Conservation (phyloP, 1,284 basidiomycete genomes). For the Porogramme epimiltina region DNA sequence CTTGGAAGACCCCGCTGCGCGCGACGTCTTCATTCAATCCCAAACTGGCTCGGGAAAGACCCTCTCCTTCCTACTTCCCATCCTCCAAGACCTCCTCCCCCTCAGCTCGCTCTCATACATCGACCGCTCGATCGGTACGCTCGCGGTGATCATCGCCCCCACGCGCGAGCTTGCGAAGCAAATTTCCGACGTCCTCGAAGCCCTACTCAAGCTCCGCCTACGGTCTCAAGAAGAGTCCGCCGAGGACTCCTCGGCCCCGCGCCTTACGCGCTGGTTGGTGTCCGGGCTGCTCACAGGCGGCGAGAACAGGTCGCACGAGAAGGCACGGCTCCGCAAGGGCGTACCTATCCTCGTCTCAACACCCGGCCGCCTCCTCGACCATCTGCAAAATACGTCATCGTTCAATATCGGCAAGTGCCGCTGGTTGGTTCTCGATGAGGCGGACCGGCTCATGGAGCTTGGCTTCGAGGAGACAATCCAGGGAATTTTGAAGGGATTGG, state of each 20-base stretch:
- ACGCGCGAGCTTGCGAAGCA: slow-evolving; percentile 96
- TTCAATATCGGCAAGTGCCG: slow-evolving; percentile 93
- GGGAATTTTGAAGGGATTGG: slow-evolving; percentile 86
- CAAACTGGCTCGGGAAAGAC: slow-evolving; percentile 99
- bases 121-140: slow-evolving; percentile 84
- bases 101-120: slow-evolving; percentile 87
- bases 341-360: slow-evolving; percentile 75
- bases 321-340: slow-evolving; percentile 72
- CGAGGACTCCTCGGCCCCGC: slow-evolving; percentile 48
- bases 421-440: slow-evolving; percentile 97
- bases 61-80: slow-evolving; percentile 91
- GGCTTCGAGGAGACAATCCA: slow-evolving; percentile 66
- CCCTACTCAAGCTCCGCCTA: slow-evolving; percentile 73
- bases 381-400: slow-evolving; percentile 82
- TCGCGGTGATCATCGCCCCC: slow-evolving; percentile 93
- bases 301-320: slow-evolving; percentile 73
- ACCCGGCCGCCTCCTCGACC: slow-evolving; percentile 72
- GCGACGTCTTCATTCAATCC: slow-evolving; percentile 94
- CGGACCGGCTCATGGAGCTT: slow-evolving; percentile 84
- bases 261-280: slow-evolving; percentile 90
- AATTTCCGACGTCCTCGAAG: slow-evolving; percentile 76
- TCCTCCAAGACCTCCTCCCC: slow-evolving; percentile 92
- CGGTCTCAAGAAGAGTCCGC: slow-evolving; percentile 58
- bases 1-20: slow-evolving; percentile 41
- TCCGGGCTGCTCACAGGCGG: slow-evolving; percentile 90